Conservation (phyloP, 2,329 filamentous ascomycete species). For the Aspergillus unguis region DNA sequence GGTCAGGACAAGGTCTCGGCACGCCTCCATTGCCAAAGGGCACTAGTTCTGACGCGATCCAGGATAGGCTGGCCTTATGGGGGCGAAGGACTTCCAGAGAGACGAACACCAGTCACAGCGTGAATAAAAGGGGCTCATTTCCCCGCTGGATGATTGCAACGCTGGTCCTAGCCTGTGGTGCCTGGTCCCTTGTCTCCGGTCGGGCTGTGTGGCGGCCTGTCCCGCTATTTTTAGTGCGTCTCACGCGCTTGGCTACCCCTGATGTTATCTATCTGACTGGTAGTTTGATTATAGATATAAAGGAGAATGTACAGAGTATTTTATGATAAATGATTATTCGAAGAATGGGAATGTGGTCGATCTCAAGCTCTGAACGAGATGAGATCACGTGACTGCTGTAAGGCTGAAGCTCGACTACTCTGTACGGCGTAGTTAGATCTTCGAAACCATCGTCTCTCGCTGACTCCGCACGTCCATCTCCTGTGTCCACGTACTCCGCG, state of each 20-base stretch:
- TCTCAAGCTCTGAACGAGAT: no score
- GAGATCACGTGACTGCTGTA: no score
- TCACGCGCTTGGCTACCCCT: neutral
- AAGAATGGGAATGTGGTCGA: no score
- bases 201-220: neutral
- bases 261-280: neutral
- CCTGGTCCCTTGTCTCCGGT: no score
- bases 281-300: no score
- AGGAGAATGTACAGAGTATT: no score
- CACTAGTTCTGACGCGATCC: slow-evolving; percentile 11
- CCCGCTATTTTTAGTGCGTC: neutral
- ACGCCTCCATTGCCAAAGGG: neutral
- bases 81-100: neutral
- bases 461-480: slow-evolving; percentile 18
- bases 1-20: neutral
- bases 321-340: no score
- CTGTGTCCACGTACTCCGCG: slow-evolving; percentile 19
- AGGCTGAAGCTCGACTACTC: neutral
- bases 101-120: neutral
- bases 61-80: slow-evolving; percentile 4
- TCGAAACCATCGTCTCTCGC: slow-evolving; percentile 18
- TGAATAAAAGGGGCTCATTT: slow-evolving; percentile 1
- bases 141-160: neutral
- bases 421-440: neutral
- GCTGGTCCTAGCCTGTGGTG: no score